Base-by-base conservation (phyloP, 257 asterid genomes). In the Solanum clarkiae region DNA sequence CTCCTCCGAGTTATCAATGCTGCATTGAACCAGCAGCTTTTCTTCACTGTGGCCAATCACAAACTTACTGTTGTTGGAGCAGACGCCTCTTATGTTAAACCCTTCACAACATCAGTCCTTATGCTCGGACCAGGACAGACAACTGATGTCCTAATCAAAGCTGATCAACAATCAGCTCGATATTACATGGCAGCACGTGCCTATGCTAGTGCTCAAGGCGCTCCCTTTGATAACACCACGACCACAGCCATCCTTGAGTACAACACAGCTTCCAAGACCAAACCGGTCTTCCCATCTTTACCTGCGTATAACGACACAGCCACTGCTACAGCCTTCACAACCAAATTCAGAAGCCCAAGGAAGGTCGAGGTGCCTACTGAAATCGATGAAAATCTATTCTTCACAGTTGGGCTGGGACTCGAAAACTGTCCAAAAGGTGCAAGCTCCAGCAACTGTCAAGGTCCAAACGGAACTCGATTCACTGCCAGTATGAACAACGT, bases 101-200 rank as follows among this genome's bases (percentile, higher is more conserved):
- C 99, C 88, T 95, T 95, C 88, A 92, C 93, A 81, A 93, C 99
- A 84, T 87, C 95, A 1, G 94, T 94, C 66, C 83, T 96, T 85
- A 93, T 96, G 99, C 92, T 96, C 16, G 99, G 99, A 10, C 98
- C 99, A 0, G 98, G 99, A 29, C 98, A 96, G 72, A 96, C 99
- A 24, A 96, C 99, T 3, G 98, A 96, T 80, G 98, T 96, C 65
- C 93, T 96, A 1, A 87, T 96, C 89, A 93, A 90, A 1, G 91
- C 95, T 13, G 87, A 95, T 74, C 99, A 94, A 85, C 90, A 91
- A 47, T 93, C 99, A 0, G 88, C 89, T 42, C 84, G 86, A 24
- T 96, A 96, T 91, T 92, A 95, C 90, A 90, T 96, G 1, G 97
- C 99, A 2, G 97, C 96, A 36, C 92, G 95, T 3, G 98, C 99